Percentiles rank a stretch among this genome's conserved stretches.
phyloP scores from a whole-genome alignment of 139 green algal species.

The Tetradesmus lagerheimii region DNA sequence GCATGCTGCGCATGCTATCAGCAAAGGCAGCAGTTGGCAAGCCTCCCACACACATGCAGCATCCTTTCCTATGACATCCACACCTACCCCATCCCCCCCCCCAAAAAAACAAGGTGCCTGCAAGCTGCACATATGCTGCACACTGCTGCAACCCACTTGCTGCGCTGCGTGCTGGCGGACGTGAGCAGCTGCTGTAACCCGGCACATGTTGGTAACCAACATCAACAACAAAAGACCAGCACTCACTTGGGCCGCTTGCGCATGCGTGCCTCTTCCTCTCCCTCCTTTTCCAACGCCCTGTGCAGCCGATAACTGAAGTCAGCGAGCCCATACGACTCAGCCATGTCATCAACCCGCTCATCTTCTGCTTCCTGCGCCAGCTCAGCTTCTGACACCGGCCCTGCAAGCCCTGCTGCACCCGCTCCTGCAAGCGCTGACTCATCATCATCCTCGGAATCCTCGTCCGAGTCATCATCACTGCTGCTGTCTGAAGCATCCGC shows the following conservation, averaged over 20 bases:
- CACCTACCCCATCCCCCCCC: no score
- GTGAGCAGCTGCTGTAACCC: background rate
- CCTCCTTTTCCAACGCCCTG: slow-evolving; percentile 70
- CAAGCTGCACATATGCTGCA: no score
- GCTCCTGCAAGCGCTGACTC: background rate
- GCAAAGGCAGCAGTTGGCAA: no score
- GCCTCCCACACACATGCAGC: no score
- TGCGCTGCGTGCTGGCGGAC: no score
- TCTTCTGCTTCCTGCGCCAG: slow-evolving; percentile 61
- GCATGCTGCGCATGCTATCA: no score
- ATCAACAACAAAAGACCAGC: background rate
- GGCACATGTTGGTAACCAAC: background rate
- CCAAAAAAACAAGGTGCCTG: no score
- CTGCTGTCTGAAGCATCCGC: slow-evolving; percentile 22
- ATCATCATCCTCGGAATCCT: background rate
- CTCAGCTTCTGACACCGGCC: slow-evolving; percentile 32
- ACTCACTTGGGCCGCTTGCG: slow-evolving; percentile 59
- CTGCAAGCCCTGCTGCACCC: background rate
- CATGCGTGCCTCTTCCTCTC: slow-evolving; percentile 67
- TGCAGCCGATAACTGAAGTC: slow-evolving; percentile 79
- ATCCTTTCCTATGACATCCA: no score
- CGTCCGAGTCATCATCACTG: slow-evolving; percentile 30
- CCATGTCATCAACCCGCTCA: slow-evolving; percentile 62
- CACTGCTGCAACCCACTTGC: no score
- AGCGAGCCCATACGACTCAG: slow-evolving; percentile 66